Evolutionary conservation across 2,329 filamentous ascomycete species (phyloP).

Genomic region (Calycina herbarum): DNA sequence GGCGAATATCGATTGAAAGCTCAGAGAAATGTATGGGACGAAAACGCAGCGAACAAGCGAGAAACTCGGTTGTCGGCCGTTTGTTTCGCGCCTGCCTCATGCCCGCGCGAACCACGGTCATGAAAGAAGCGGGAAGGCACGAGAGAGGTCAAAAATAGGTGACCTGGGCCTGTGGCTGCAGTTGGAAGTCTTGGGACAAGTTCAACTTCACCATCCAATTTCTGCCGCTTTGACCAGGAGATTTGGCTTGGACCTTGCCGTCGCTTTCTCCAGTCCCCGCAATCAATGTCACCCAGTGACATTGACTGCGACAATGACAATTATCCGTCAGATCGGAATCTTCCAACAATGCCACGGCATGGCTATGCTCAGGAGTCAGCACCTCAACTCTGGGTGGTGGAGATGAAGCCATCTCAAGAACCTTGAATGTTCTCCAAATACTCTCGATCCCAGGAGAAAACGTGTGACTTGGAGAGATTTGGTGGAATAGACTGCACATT

Average conservation of each 20-base stretch:
- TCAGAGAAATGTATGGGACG: neutral
- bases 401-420: neutral
- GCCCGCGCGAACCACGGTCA: conserved; percentile 2
- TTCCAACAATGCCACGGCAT: neutral
- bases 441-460: conserved; percentile 1
- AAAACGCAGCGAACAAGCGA: conserved; percentile 5
- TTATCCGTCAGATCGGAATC: conserved; percentile 1
- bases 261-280: neutral
- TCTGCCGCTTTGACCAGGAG: neutral
- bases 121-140: neutral
- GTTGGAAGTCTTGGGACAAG: neutral
- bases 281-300: neutral
- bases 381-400: neutral
- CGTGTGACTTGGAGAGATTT: neutral
- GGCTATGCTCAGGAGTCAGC: neutral
- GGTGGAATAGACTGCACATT: neutral
- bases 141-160: neutral
- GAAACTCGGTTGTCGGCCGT: neutral
- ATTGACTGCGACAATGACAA: neutral
- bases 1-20: neutral
- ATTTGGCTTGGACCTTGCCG: neutral
- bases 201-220: neutral
- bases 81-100: neutral
- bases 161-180: neutral
- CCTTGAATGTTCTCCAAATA: neutral